phyloP scores from a whole-genome alignment of 1,284 basidiomycete genomes.

The Cutaneotrichosporon cyanovorans region DNA sequence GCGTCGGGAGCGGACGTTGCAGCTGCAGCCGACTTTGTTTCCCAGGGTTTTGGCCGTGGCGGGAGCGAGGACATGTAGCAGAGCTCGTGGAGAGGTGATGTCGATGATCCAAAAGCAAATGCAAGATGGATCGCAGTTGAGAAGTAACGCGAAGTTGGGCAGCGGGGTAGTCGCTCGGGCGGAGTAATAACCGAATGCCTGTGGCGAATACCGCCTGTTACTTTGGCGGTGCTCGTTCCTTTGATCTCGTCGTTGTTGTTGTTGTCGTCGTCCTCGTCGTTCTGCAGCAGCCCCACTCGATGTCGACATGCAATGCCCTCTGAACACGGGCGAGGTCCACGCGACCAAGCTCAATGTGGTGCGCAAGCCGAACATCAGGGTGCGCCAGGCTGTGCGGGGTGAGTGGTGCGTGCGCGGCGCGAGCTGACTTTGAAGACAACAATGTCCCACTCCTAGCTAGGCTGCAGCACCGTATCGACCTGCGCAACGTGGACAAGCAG shows the following conservation, averaged over 20 bases:
- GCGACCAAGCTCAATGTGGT: slow-evolving; percentile 25
- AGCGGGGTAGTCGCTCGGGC: background rate
- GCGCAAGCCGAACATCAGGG: slow-evolving; percentile 27
- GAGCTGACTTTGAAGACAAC: slow-evolving; percentile 57
- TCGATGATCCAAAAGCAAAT: too few species aligned
- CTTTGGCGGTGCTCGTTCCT: too few species aligned
- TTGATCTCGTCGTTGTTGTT: too few species aligned
- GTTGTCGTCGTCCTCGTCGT: too few species aligned
- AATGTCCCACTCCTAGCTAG: slow-evolving; percentile 81
- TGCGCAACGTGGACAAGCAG: slow-evolving; percentile 69
- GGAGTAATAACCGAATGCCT: background rate
- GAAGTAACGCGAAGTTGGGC: background rate
- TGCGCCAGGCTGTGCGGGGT: slow-evolving; percentile 42
- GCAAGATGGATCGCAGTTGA: too few species aligned
- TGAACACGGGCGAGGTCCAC: background rate
- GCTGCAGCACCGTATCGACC: slow-evolving; percentile 59
- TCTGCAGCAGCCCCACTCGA: too few species aligned
- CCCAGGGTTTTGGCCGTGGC: slow-evolving; percentile 40
- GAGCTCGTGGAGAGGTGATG: background rate
- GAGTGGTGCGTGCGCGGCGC: slow-evolving; percentile 2
- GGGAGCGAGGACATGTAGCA: slow-evolving; percentile 32
- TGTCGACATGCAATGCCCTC: background rate
- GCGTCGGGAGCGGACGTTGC: slow-evolving; percentile 11
- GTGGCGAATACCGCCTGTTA: too few species aligned
- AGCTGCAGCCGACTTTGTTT: slow-evolving; percentile 21